Evolutionary conservation across 192 early-diverging fungal genomes (phyloP), one percentile per base, ranked within the genome.

Genomic region (Podila horticola): DNA sequence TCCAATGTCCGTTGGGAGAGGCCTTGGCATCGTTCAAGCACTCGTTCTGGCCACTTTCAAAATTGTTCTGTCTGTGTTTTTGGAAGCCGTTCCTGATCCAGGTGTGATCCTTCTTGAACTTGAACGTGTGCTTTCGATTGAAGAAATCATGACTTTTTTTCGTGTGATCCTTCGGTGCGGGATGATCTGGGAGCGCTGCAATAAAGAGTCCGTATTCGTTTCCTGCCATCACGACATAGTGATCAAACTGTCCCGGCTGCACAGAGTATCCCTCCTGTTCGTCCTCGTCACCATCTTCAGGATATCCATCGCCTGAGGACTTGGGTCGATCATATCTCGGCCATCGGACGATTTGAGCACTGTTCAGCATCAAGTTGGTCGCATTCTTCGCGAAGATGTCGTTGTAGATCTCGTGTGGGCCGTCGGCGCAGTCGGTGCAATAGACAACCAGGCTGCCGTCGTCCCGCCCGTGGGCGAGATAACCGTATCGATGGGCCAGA

Each of bases 1-100:
- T 77, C 50, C 72, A 69, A 8, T 71, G 71, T n/a, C 87, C 87
- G 33, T 85, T 72, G 2, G 87, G 87, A n/a, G 82, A 85, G 38
- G 76, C 83, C 49, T 67, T 74, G 64, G 85, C 85, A 52, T 88
- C 85, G 52, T 88, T 88, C 72, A 88, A 70, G 2, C 69, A 34
- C 20, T 67, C 72, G 2, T 58, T 55, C 50, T 19, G 2, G 20
- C 24, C 0, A 26, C 20, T 12, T 24, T 24, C 22, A 11, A 55
- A 55, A 0, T n/a, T 26, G 24, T 24, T 11, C 52, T 8, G 8
- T 2, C 20, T n/a, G 2, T 11, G n/a, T 22, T 26, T 62, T 58
- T 55, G 52, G 72, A 88, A 59, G 28, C 69, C 77, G 17, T 30
- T 63, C 19, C 57, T 58, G 19, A 81, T 81, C 77, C 77, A 81